Evolutionary conservation across 139 green algal genomes (phyloP), one percentile per base, ranked within the genome.

Genomic region (Tetraselmis striata): DNA sequence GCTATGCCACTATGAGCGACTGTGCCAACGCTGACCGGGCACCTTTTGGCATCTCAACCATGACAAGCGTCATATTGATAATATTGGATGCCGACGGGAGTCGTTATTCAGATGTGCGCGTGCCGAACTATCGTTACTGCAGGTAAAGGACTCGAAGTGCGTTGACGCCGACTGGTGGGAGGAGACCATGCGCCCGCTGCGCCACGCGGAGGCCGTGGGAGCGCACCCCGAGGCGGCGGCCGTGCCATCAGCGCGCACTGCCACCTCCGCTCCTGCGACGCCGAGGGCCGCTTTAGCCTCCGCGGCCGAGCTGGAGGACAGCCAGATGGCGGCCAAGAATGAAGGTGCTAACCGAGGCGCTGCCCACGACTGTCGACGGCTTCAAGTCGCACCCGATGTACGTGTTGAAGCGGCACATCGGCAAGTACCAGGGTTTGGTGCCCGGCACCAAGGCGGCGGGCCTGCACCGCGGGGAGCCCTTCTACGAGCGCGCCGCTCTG

Each of bases 331-430:
- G 5, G 30, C 26, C 5, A 75, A 86, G 67, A n/a, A 79, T 77
- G 31, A 77, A 83, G 28, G 59, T 85, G 32, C 29, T 86, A 74
- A 5, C 24, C 45, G 45, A 67, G n/a, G 84, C 77, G 1, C 32
- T 94, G 31, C 94, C 94, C 32, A 94, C 81, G 67, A 95, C 89
- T 2, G 89, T 97, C 0, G 92, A 95, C 25, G 93, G 85, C 75
- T 97, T 97, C 89, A 94, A 92, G 87, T 79, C 11, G 0, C 92
- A 96, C 84, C 85, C 88, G 2, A 11, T 88, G 67, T 98, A 92
- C 80, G 82, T 97, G 28, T 89, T 98, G 32, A 79, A 95, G 78
- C 85, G 94, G 1, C 94, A 98, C 87, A 92, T 98, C 30, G 80
- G 45, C 75, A 92, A 93, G 77, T 95, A 97, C 81, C 79, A 95